These are phyloP conservation scores for Kandelia obovata DNA, from an alignment of 345 rosid genomes.

Conservation along the genomic window DNA sequence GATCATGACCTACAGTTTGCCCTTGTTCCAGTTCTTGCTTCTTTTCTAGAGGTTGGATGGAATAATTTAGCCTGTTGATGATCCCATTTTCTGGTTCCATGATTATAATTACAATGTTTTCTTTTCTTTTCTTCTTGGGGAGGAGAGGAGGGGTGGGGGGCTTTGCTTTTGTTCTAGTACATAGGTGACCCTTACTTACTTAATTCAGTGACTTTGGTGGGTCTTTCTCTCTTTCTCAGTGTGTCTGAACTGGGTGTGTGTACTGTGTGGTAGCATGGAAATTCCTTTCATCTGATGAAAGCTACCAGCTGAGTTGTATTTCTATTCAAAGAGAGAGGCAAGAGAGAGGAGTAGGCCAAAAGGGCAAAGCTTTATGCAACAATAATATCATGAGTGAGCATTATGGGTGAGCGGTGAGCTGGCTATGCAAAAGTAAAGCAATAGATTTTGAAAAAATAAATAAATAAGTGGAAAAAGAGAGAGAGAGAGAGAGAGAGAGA, in stretches of 20 bases:
- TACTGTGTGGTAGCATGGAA: background rate
- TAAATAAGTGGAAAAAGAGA: no score
- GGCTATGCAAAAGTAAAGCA: background rate
- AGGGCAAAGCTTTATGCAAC: constrained; percentile 59
- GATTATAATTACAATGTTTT: constrained; percentile 15
- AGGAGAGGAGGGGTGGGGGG: background rate
- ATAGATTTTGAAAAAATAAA: no score
- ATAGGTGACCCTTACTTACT: constrained; percentile 25
- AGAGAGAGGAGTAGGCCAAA: constrained; percentile 16
- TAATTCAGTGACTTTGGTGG: constrained; percentile 36
- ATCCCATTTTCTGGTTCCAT: constrained; percentile 73
- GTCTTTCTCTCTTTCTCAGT: constrained; percentile 19
- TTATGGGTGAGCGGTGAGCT: constrained; percentile 6
- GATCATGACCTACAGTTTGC: constrained; percentile 23
- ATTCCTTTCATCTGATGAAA: constrained; percentile 45
- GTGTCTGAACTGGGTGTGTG: background rate
- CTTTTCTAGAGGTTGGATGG: constrained; percentile 66
- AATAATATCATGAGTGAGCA: constrained; percentile 50
- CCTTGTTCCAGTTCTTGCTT: constrained; percentile 19
- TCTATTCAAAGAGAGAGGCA: background rate
- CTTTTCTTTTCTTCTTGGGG: background rate
- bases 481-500: no score
- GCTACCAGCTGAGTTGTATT: constrained; percentile 45
- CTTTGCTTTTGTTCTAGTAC: background rate
- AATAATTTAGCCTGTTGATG: constrained; percentile 64